phyloP scores from a whole-genome alignment of 129 eudicot species.

The Artemisia argyi region DNA sequence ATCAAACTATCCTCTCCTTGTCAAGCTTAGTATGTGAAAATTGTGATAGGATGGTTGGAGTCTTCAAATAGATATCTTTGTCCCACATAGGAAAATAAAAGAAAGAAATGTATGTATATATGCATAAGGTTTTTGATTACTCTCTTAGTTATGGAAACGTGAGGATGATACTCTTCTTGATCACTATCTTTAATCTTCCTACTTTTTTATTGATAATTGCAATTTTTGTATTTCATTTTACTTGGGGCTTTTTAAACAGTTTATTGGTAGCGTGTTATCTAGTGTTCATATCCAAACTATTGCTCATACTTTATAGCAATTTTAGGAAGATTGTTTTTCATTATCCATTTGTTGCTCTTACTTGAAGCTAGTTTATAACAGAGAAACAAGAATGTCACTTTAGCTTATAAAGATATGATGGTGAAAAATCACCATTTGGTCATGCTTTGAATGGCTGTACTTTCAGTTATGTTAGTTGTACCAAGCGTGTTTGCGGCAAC shows the following conservation, averaged over 20 bases:
- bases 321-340: neutral
- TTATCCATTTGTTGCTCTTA: neutral
- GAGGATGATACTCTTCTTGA: neutral
- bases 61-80: no score
- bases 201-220: no score
- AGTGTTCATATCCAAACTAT: no score
- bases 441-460: conserved; percentile 1
- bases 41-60: no score
- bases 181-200: neutral
- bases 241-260: no score
- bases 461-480: neutral
- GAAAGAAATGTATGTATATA: no score
- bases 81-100: no score
- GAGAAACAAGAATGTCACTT: neutral
- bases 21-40: no score
- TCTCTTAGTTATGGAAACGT: conserved; percentile 10
- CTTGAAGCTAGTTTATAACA: neutral
- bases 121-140: no score
- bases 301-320: conserved; percentile 3
- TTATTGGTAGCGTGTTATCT: no score
- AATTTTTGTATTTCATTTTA: no score
- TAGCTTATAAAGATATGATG: neutral
- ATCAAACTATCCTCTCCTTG: no score
- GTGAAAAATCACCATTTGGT: neutral
- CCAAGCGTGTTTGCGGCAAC: conserved; percentile 4